Percentiles rank a stretch among this genome's conserved stretches.
These are phyloP conservation scores for Whalleya microplaca DNA, from an alignment of 2,329 filamentous ascomycete genomes.

Conservation along the genomic window DNA sequence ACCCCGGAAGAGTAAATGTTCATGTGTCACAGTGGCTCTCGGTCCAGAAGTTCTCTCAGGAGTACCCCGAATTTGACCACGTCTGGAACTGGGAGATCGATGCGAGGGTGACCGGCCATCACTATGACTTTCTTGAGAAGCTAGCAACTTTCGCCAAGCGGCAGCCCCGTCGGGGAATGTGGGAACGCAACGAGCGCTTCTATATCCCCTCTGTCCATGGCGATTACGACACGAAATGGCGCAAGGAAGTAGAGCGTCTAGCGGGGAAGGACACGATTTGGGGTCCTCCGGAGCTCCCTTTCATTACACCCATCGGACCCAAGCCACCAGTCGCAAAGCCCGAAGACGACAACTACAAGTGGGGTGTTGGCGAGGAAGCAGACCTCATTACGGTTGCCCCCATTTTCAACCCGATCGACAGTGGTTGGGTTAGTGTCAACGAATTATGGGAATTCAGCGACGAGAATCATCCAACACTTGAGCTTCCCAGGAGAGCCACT, in stretches of 20 bases:
- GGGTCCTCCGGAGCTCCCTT: conserved; percentile 65
- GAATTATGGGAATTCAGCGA: conserved; percentile 70
- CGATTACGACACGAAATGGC: conserved; percentile 68
- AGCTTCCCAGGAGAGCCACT: conserved; percentile 73
- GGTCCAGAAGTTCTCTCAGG: conserved; percentile 74
- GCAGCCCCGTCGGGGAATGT: conserved; percentile 72
- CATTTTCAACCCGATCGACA: conserved; percentile 76
- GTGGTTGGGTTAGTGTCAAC: conserved; percentile 72
- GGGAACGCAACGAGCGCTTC: conserved; percentile 74
- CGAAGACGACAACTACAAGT: conserved; percentile 69
- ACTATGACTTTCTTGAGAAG: conserved; percentile 77
- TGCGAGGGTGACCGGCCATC: conserved; percentile 76
- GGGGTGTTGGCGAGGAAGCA: conserved; percentile 77
- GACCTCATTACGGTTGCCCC: conserved; percentile 76
- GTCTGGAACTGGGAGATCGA: conserved; percentile 92
- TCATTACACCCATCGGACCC: conserved; percentile 65
- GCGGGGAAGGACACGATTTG: conserved; percentile 63
- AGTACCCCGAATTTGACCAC: conserved; percentile 78
- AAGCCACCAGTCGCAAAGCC: conserved; percentile 62
- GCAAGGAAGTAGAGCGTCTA: conserved; percentile 60
- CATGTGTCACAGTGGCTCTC: conserved; percentile 70
- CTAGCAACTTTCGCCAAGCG: conserved; percentile 64
- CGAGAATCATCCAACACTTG: conserved; percentile 49
- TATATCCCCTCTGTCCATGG: conserved; percentile 73
- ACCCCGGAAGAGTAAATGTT: conserved; percentile 57